Conservation (phyloP, 78 protist genomes). For the Anaeramoeba flamelloides region DNA sequence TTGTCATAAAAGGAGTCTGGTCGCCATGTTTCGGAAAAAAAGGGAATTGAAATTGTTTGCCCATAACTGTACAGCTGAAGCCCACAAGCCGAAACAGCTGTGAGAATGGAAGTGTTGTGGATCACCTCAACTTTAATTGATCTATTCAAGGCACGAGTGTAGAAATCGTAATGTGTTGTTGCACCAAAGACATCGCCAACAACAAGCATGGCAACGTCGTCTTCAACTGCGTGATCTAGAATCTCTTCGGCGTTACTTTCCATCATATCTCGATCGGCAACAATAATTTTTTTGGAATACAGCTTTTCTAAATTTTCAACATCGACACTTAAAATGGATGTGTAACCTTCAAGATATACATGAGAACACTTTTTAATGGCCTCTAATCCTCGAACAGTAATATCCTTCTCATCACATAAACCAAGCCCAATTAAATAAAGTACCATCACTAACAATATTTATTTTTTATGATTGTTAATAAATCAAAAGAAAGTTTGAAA, state of each 20-base stretch:
- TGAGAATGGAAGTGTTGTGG: conserved; percentile 98
- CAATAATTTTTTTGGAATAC: background rate
- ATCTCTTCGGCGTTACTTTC: conserved; percentile 69
- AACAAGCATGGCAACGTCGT: conserved; percentile 75
- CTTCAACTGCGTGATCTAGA: conserved; percentile 38
- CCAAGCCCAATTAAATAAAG: conserved; percentile 90
- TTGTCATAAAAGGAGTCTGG: conserved; percentile 83
- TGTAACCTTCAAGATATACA: background rate
- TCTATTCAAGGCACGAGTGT: conserved; percentile 49
- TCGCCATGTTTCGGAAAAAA: conserved; percentile 69
- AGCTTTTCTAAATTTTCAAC: background rate
- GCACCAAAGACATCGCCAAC: conserved; percentile 98
- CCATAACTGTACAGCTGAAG: conserved; percentile 88
- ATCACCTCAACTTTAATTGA: conserved; percentile 34
- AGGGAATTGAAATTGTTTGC: conserved; percentile 73
- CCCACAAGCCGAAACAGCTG: conserved; percentile 92
- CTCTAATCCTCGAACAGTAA: conserved; percentile 91
- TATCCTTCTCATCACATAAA: conserved; percentile 85
- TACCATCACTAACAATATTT: too few relatives aligned
- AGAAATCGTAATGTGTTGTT: conserved; percentile 88
- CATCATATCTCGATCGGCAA: conserved; percentile 12
- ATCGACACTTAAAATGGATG: background rate
- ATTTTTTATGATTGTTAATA: too few relatives aligned
- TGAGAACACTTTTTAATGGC: conserved; percentile 23
- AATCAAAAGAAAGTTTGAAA: too few relatives aligned